These are phyloP conservation scores for Xanthoconium purpureum DNA, from an alignment of 768 basidiomycete species.

Conservation along the genomic window DNA sequence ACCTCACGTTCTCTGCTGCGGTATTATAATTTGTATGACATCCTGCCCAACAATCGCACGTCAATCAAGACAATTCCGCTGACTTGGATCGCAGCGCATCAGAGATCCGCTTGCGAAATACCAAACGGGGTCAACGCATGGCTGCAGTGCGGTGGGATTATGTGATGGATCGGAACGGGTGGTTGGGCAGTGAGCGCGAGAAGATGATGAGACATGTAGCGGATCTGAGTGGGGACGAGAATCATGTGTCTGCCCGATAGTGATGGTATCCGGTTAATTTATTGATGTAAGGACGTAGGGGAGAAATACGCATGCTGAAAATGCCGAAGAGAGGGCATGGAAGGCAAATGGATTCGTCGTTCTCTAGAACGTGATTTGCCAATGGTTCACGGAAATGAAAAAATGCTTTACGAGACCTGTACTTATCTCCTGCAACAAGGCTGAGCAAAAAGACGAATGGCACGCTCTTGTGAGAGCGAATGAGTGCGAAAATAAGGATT, in stretches of 20 bases:
- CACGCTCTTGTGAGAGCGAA: no score
- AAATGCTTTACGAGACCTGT: neutral
- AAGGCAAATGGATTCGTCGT: conserved; percentile 46
- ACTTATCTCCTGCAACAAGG: neutral
- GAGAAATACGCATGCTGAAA: conserved; percentile 44
- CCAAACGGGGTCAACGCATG: conserved; percentile 26
- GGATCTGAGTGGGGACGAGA: conserved; percentile 43
- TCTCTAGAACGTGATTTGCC: conserved; percentile 40
- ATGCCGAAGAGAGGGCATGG: conserved; percentile 53
- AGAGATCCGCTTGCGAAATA: conserved; percentile 47
- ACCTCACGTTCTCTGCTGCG: conserved; percentile 38
- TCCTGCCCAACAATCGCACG: conserved; percentile 48
- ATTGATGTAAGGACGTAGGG: conserved; percentile 38
- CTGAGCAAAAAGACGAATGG: conserved; percentile 28
- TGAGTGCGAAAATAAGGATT: neutral
- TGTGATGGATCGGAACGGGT: conserved; percentile 25
- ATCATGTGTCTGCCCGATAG: conserved; percentile 29
- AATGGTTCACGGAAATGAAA: neutral
- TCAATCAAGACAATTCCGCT: conserved; percentile 59
- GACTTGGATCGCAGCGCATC: conserved; percentile 52
- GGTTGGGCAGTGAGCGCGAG: conserved; percentile 52
- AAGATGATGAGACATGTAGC: conserved; percentile 57
- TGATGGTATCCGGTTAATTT: conserved; percentile 34
- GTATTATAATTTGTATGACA: conserved; percentile 40
- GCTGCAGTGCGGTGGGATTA: conserved; percentile 15